Percentiles rank a stretch among this genome's conserved stretches.
phyloP scores from a whole-genome alignment of 352 stramenopile species.

The Phytophthora fragariae region DNA sequence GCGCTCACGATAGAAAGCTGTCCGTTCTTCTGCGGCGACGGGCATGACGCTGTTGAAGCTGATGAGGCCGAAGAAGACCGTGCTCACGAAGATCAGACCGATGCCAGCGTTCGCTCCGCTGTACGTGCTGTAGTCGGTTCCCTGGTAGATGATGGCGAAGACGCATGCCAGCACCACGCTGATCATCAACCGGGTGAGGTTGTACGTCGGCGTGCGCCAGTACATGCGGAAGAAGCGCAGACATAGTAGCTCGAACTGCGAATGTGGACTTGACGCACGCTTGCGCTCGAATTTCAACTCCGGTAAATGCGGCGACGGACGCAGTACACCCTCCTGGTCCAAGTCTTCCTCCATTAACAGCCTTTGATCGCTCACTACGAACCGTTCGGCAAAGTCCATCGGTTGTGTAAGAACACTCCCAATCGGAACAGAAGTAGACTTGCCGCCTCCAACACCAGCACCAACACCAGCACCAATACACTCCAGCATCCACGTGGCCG shows the following conservation, averaged over 20 bases:
- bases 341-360: constrained; percentile 53
- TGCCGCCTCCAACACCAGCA: constrained; percentile 45
- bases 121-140: not conserved
- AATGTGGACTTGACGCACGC: constrained; percentile 37
- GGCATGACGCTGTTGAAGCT: too few species aligned
- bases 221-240: constrained; percentile 1
- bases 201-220: not conserved
- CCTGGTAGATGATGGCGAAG: not conserved
- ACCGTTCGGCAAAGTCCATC: constrained; percentile 42
- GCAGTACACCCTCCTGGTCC: constrained; percentile 53
- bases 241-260: constrained; percentile 12
- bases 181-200: not conserved
- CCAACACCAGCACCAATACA: constrained; percentile 49
- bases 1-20: too few species aligned
- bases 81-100: too few species aligned
- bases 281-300: constrained; percentile 59
- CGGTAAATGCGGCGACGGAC: constrained; percentile 41
- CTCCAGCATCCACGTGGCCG: constrained; percentile 40
- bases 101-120: too few species aligned
- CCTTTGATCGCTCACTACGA: constrained; percentile 46
- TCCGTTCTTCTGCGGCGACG: too few species aligned
- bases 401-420: constrained; percentile 29
- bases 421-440: constrained; percentile 18
- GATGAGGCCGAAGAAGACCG: too few species aligned
- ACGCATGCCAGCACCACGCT: not conserved